Base-by-base conservation (phyloP, 768 basidiomycete species). In the Hygrophorus pudorinus region DNA sequence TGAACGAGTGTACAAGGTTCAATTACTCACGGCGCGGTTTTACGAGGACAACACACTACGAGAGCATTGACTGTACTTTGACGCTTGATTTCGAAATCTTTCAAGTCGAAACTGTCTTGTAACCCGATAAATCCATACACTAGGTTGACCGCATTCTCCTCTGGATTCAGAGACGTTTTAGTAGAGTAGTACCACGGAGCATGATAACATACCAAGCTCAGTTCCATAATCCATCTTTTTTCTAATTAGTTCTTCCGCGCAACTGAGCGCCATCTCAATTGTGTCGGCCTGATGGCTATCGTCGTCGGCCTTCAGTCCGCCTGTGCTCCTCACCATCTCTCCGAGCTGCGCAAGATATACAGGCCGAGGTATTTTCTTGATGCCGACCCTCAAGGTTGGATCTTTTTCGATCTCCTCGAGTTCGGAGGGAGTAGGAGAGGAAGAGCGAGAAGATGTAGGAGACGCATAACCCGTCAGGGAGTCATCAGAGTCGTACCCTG, bases 311-410 rank as follows among this genome's bases (percentile, higher is more conserved):
- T 71, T 64, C 34, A 70, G 55, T 2, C 68, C 66, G n/a, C 70
- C 72, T 11, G 71, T 73, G 13, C 72, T 71, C 28, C 82, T 74
- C n/a, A 98, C 64, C 53, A 96, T 65, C 39, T 78, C 77, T 3
- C 79, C 79, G 4, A 99, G 69, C 56, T 97, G 92, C 6, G 75
- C 75, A 10, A 98, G 76, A 59, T 97, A 99, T 7, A 98, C 87
- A 0, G 96, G 96, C 13, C 79, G 73, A n/a, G 71, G 57, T 11
- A 85, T 69, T 53, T 81, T 89, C 62, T 80, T 81, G 28, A 62
- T 63, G 5, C 79, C 80, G 5, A 86, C 70, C 38, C 73, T 77
- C 29, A 94, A 65, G 1, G 85, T 81, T 0, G 93, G 93, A 52
- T 97, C 91, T 41, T 75, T 79, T 55, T 86, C 87, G 27, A 88